Conservation (phyloP, 2,329 filamentous ascomycete species). For the Sporothrix sp. region DNA sequence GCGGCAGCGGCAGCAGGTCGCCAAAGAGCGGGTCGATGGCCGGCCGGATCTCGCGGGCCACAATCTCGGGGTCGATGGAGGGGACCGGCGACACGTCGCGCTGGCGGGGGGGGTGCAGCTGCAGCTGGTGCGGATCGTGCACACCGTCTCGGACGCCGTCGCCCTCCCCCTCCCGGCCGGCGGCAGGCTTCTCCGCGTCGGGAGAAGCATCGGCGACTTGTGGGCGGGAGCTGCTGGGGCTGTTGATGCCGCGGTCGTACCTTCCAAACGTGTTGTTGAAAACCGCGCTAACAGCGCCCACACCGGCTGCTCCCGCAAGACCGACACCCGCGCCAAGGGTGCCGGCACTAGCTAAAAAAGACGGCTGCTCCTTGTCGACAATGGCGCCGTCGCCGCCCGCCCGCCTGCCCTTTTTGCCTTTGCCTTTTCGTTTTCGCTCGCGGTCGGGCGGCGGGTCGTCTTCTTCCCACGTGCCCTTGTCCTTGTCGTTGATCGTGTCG, state of each 20-base stretch:
- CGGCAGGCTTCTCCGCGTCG: constrained; percentile 27
- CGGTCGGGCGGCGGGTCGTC: constrained; percentile 7
- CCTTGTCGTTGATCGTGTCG: background rate
- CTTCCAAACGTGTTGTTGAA: too few species aligned
- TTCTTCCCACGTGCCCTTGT: background rate
- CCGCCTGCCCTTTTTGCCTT: constrained; percentile 21
- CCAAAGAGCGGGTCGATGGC: constrained; percentile 58
- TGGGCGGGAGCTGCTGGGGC: constrained; percentile 31
- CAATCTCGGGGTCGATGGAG: constrained; percentile 47
- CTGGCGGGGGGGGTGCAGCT: too few species aligned
- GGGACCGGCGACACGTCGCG: too few species aligned
- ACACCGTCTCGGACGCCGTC: background rate
- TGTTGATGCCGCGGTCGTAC: too few species aligned
- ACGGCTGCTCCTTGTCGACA: constrained; percentile 21
- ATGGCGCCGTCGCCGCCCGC: background rate
- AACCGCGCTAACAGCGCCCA: background rate
- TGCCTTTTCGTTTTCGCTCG: constrained; percentile 7
- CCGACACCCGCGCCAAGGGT: constrained; percentile 62
- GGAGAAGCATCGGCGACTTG: constrained; percentile 38
- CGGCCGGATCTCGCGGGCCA: constrained; percentile 48
- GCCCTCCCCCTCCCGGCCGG: constrained; percentile 7
- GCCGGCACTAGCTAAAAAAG: constrained; percentile 66
- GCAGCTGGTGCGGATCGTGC: too few species aligned
- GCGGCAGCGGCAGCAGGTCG: constrained; percentile 54
- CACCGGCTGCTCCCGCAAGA: constrained; percentile 36